Conservation (phyloP, 768 basidiomycete species). For the Podaxis sp. region DNA sequence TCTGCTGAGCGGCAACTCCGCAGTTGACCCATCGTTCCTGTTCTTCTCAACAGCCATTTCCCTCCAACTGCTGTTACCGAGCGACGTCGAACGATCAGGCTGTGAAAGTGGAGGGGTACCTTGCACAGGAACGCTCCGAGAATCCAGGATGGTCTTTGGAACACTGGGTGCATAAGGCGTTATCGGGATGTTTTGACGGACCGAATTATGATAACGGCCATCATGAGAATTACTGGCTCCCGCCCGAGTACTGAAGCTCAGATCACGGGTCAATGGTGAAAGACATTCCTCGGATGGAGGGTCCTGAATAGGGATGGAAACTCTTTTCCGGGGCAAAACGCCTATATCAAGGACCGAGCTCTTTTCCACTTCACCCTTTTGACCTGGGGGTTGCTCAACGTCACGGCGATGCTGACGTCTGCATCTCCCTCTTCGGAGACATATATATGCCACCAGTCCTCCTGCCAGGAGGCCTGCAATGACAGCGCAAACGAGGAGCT, state of each 20-base stretch:
- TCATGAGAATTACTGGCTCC: not conserved
- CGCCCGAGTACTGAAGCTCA: not conserved
- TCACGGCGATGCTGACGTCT: not conserved
- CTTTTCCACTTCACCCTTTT: not conserved
- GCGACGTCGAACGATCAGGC: not conserved
- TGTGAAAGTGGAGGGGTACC: not conserved
- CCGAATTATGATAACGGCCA: not conserved
- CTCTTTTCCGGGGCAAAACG: not conserved
- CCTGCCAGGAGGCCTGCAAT: conserved; percentile 3
- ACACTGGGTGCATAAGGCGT: not conserved
- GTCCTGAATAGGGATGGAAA: conserved; percentile 9
- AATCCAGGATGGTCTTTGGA: not conserved
- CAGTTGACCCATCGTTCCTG: not conserved
- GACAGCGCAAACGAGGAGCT: not conserved
- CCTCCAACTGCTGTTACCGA: not conserved
- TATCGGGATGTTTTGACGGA: not conserved
- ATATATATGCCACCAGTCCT: not conserved
- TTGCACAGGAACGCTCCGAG: not conserved
- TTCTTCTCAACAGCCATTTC: not conserved
- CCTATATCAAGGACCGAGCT: not conserved
- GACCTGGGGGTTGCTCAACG: not conserved
- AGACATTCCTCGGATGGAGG: conserved; percentile 1
- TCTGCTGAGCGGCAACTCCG: not conserved
- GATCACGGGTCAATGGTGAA: not conserved
- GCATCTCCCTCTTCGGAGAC: not conserved